Evolutionary conservation across 2,329 filamentous ascomycete genomes (phyloP), one percentile per base, ranked within the genome.

Genomic region (Penicillium frequentans): DNA sequence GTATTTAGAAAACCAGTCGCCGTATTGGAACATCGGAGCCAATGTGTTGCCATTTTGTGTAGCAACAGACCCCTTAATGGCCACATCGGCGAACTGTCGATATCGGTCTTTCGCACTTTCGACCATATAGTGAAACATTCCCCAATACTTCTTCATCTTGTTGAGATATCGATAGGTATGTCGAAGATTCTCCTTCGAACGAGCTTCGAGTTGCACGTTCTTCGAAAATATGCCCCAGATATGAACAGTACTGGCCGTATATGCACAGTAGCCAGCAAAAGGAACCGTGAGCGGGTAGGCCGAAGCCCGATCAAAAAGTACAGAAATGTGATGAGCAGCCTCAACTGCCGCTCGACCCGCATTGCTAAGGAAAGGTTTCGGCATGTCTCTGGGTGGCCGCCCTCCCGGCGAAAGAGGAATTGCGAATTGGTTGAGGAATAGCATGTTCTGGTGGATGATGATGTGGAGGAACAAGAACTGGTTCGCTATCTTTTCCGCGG

Each of bases 91-190:
- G 65, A 92, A 93, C 48, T 87, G 85, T 51, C 90, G 86, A 71
- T 96, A 99, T 59, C 96, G 86, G 54, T 93, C 90, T 58, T 95
- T 92, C 35, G 97, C 82, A 68, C 93, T 95, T 71, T 98, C 93
- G 1, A 91, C 89, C 84, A 98, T 93, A 77, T 92, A 97, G 71
- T 96, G 91, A 70, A 98, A 97, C 89, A 97, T 96, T 58, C 93
- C 95, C 95, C 95, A 99, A 68, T 95, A 93, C 58, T 90, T 90
- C 80, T 96, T 97, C 90, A 98, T 96, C 75, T 91, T 95, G 54
- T 89, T 89, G 45, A 99, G 78, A 67, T 95, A 98, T 68, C 89
- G 90, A 67, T 98, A 89, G 63, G 96, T 98, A 62, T 88, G 90
- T 1, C 90, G 87, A 16, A 97, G 80, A 68, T 96, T 93, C 62